These are phyloP conservation scores for Gilbertella persicaria DNA, from an alignment of 371 early-diverging fungal species.

Conservation along the genomic window DNA sequence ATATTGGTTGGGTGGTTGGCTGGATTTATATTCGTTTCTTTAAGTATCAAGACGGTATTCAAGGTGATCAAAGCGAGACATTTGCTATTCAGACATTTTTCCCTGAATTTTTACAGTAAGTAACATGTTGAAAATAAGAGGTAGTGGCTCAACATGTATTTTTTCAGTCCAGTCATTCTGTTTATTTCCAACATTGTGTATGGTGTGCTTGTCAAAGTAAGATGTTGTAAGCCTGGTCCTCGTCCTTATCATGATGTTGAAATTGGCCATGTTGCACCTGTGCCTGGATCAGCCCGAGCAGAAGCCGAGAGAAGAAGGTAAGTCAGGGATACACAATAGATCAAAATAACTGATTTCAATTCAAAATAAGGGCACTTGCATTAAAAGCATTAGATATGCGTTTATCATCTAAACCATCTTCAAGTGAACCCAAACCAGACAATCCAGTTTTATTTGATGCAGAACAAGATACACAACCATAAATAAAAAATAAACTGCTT, in stretches of 20 bases:
- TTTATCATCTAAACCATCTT: slow-evolving; percentile 38
- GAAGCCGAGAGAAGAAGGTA: slow-evolving; percentile 70
- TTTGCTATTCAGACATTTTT: slow-evolving; percentile 84
- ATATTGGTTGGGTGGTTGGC: slow-evolving; percentile 66
- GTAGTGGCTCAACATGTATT: neutral
- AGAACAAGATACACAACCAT: neutral
- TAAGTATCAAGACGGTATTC: slow-evolving; percentile 75
- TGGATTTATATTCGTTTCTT: slow-evolving; percentile 86
- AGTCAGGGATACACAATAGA: neutral
- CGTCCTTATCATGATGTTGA: slow-evolving; percentile 34
- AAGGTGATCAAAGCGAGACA: slow-evolving; percentile 81
- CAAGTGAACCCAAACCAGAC: neutral
- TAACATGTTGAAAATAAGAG: neutral
- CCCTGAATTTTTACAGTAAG: slow-evolving; percentile 77
- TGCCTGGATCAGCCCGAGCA: slow-evolving; percentile 60
- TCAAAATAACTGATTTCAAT: neutral
- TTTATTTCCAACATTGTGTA: slow-evolving; percentile 53
- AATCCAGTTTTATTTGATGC: neutral
- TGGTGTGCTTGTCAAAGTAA: slow-evolving; percentile 46
- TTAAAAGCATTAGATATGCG: slow-evolving; percentile 68
- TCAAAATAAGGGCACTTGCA: slow-evolving; percentile 54
- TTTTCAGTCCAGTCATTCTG: slow-evolving; percentile 51
- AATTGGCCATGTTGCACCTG: slow-evolving; percentile 48
- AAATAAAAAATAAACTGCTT: too few species aligned
- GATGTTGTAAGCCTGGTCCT: slow-evolving; percentile 50